These are phyloP conservation scores for Microbotryum silenes-acaulis DNA, from an alignment of 1,284 basidiomycete species.

Conservation along the genomic window DNA sequence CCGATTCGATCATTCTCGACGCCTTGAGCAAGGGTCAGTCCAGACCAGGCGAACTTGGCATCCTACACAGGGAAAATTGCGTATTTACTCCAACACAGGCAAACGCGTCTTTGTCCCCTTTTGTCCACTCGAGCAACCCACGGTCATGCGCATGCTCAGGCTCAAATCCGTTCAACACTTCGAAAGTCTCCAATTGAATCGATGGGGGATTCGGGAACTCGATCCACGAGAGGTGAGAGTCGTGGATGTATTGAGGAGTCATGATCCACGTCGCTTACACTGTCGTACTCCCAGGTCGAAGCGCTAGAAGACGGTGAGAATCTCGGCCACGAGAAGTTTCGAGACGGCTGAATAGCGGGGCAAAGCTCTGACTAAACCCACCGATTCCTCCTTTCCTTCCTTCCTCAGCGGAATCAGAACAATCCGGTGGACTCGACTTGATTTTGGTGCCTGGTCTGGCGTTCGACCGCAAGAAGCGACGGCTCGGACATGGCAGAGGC, in stretches of 20 bases:
- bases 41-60: not conserved
- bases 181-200: slow-evolving; percentile 37
- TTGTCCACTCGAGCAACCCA: slow-evolving; percentile 36
- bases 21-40: slow-evolving; percentile 34
- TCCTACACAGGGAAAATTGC: not conserved
- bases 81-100: slow-evolving; percentile 14
- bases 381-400: no score
- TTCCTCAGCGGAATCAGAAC: no score
- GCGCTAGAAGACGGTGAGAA: slow-evolving; percentile 18
- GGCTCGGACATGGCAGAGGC: slow-evolving; percentile 43
- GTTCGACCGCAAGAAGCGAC: slow-evolving; percentile 39
- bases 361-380: no score
- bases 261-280: not conserved
- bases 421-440: slow-evolving; percentile 40
- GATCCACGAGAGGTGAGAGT: slow-evolving; percentile 29
- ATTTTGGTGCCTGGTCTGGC: slow-evolving; percentile 43
- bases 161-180: slow-evolving; percentile 36
- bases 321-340: not conserved
- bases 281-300: not conserved
- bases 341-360: no score
- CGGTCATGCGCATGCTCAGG: slow-evolving; percentile 42
- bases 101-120: slow-evolving; percentile 42
- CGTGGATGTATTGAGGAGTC: not conserved
- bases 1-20: slow-evolving; percentile 39
- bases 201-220: slow-evolving; percentile 43